Percentiles rank a stretch among this genome's conserved stretches.
These are phyloP conservation scores for Schoenoplectus triqueter DNA, from an alignment of 202 grass and related monocot genomes.

Conservation along the genomic window DNA sequence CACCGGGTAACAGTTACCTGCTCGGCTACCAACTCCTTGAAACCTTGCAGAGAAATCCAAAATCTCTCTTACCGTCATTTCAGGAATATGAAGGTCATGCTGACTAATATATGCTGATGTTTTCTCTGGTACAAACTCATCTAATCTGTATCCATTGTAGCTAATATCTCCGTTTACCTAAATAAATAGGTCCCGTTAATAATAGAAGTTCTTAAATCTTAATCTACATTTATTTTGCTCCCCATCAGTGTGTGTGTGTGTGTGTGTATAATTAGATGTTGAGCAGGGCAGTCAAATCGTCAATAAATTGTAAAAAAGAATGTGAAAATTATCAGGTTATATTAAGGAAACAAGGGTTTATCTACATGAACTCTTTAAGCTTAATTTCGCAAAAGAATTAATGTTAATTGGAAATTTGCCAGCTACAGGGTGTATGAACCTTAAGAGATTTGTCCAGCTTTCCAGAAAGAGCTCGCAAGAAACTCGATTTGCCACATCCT, in stretches of 20 bases:
- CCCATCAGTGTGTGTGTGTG: too few species aligned
- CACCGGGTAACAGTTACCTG: constrained; percentile 38
- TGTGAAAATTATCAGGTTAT: background rate
- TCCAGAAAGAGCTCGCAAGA: constrained; percentile 58
- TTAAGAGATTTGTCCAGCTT: constrained; percentile 60
- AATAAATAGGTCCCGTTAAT: background rate
- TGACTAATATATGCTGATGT: constrained; percentile 89
- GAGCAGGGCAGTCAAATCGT: background rate
- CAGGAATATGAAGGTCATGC: constrained; percentile 72
- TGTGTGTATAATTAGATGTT: too few species aligned
- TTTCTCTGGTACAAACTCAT: constrained; percentile 69
- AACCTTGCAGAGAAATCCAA: constrained; percentile 90
- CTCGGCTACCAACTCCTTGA: constrained; percentile 79
- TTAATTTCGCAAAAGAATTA: background rate
- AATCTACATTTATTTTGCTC: too few species aligned
- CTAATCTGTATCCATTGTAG: constrained; percentile 68
- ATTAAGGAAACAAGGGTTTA: background rate
- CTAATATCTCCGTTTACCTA: constrained; percentile 69
- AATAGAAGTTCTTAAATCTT: background rate
- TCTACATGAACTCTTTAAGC: background rate
- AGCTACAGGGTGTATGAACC: constrained; percentile 41
- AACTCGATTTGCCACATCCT: constrained; percentile 61
- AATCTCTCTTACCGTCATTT: constrained; percentile 89
- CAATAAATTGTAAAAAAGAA: background rate
- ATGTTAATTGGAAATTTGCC: constrained; percentile 5